A percentile compares a stretch with the other conserved stretches of the same genome.
phyloP scores from a whole-genome alignment of 1,284 basidiomycete species.

The Ceratorhiza oryzae-sativae region DNA sequence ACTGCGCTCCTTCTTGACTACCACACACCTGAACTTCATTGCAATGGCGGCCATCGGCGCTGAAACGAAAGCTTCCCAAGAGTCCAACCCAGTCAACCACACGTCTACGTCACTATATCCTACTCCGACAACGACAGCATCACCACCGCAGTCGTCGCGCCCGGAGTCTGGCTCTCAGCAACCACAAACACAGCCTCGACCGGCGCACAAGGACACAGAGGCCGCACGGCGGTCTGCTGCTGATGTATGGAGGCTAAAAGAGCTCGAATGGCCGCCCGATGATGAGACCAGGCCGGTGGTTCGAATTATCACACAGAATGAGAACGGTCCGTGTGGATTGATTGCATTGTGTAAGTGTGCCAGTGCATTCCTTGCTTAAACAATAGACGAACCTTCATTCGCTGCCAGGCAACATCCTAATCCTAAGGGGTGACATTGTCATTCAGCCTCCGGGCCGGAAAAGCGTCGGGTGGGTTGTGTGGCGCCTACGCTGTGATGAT shows the following conservation, averaged over 20 bases:
- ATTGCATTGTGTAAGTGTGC: constrained; percentile 75
- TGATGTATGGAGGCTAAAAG: constrained; percentile 83
- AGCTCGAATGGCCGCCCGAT: constrained; percentile 56
- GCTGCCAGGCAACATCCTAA: constrained; percentile 74
- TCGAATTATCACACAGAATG: constrained; percentile 83
- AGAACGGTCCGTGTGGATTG: constrained; percentile 87
- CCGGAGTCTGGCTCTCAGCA: background rate
- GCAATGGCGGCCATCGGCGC: constrained; percentile 18
- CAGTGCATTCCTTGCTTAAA: background rate
- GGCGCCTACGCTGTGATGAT: background rate
- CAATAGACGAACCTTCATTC: constrained; percentile 31
- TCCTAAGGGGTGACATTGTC: constrained; percentile 76
- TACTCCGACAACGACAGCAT: background rate
- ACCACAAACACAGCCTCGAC: constrained; percentile 6
- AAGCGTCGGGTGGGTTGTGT: constrained; percentile 56
- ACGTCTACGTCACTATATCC: background rate
- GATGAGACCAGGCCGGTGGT: constrained; percentile 51
- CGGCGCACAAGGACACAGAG: background rate
- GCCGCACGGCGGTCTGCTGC: constrained; percentile 50
- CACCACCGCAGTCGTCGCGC: constrained; percentile 15
- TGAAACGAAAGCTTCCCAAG: constrained; percentile 12
- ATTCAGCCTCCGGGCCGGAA: constrained; percentile 69
- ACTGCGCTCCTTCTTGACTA: constrained; percentile 3
- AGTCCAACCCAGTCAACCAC: background rate
- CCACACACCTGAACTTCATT: constrained; percentile 2